Evolutionary conservation across 2,329 filamentous ascomycete genomes (phyloP).

Genomic region (Pyrenophora tritici-repentis): DNA sequence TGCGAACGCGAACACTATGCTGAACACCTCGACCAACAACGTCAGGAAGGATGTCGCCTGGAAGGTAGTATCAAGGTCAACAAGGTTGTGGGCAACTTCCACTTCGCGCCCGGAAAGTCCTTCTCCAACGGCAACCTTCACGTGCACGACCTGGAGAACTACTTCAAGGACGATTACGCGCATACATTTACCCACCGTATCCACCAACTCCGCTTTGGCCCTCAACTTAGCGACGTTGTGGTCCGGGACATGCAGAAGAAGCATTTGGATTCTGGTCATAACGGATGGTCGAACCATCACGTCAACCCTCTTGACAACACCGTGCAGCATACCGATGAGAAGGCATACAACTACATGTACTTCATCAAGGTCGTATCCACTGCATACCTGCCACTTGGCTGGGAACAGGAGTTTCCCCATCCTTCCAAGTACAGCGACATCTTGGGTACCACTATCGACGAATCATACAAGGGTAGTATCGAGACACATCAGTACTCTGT

Average conservation of each 20-base stretch:
- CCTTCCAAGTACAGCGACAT: conserved; percentile 56
- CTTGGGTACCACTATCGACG: conserved; percentile 47
- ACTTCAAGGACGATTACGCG: conserved; percentile 71
- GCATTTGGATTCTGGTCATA: conserved; percentile 61
- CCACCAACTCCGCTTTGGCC: conserved; percentile 89
- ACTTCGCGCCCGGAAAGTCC: conserved; percentile 92
- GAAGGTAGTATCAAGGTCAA: conserved; percentile 93
- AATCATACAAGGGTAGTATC: conserved; percentile 77
- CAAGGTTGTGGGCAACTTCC: conserved; percentile 98
- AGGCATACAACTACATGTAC: conserved; percentile 97
- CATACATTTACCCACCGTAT: conserved; percentile 91
- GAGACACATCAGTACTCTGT: conserved; percentile 99
- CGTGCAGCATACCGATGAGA: conserved; percentile 75
- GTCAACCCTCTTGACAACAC: conserved; percentile 87
- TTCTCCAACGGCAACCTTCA: conserved; percentile 98
- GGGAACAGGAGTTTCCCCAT: conserved; percentile 64
- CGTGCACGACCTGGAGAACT: conserved; percentile 96
- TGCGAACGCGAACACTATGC: conserved; percentile 93
- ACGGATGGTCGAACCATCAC: conserved; percentile 84
- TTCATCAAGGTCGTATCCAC: conserved; percentile 98
- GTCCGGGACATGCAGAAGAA: conserved; percentile 46
- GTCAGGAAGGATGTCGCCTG: conserved; percentile 90
- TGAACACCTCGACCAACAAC: conserved; percentile 84
- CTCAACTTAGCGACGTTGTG: conserved; percentile 78
- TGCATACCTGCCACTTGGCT: conserved; percentile 89